Evolutionary conservation across 176 grass and related monocot species (phyloP), one percentile per base, ranked within the genome.

Genomic region (Cymbopogon citratus): DNA sequence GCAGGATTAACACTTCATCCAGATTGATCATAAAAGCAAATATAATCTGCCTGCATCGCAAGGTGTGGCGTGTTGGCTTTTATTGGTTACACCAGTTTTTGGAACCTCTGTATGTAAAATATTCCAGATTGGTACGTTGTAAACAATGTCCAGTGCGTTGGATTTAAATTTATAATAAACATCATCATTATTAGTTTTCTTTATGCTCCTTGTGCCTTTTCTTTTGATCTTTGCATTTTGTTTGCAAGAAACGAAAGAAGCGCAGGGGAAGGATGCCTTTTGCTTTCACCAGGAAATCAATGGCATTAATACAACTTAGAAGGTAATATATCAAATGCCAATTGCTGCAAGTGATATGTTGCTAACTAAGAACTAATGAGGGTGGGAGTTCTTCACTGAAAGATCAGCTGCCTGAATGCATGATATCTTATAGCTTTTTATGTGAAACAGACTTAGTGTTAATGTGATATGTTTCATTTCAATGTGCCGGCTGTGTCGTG

Each of bases 221-320:
- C 89, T 93, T 99, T 99, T 99, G 89, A 98, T 95, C 72, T 84
- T 91, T 87, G 78, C 83, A 86, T 93, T 98, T 94, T 95, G 85
- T 97, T 97, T 97, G 94, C 94, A 97, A 94, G 94, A 97, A 85
- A 89, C 28, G 29, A 85, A 89, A 91, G 89, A 87, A 85, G 85
- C 65, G 87, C 89, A 89, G 89, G 67, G 90, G 76, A 80, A 82
- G 84, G 91, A 85, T 90, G 81, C 82, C 66, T 82, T 87, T 90
- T 87, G 28, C 78, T 82, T 90, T 85, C 79, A 29, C 44, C 77
- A 57, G 63, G 87, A 88, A 90, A 87, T 85, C 80, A 66, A 87
- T 74, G 84, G 87, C 72, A 74, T 67, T 85, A 81, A 78, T 79
- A 80, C 85, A 79, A 65, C 65, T 74, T 76, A 77, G 61, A 89